Evolutionary conservation across 352 stramenopile genomes (phyloP).

Genomic region (Thalassiosira hispida): DNA sequence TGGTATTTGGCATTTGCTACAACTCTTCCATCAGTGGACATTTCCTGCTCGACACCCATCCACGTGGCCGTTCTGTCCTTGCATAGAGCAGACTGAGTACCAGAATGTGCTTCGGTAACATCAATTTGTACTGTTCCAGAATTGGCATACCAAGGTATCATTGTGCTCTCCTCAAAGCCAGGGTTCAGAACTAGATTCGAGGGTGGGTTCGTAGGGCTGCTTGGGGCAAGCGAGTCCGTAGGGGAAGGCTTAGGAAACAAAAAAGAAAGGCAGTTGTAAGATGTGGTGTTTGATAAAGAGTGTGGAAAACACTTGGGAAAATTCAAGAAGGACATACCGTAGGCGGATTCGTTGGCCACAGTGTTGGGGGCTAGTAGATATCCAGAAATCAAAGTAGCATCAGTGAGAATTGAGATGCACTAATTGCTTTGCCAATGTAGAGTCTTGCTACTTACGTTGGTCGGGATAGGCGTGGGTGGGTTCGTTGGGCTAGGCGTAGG

Average conservation of each 20-base stretch:
- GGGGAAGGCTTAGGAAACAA: too few relatives aligned
- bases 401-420: too few relatives aligned
- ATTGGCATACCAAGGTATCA: slow-evolving; percentile 36
- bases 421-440: too few relatives aligned
- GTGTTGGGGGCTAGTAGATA: too few relatives aligned
- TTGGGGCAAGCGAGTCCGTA: too few relatives aligned
- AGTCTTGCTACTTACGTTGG: neutral
- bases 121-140: slow-evolving; percentile 18
- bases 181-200: slow-evolving; percentile 28
- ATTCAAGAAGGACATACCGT: too few relatives aligned
- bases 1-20: slow-evolving; percentile 12
- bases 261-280: too few relatives aligned
- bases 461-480: neutral
- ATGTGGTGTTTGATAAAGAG: too few relatives aligned
- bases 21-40: slow-evolving; percentile 18
- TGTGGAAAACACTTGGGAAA: too few relatives aligned
- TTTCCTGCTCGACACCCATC: slow-evolving; percentile 18
- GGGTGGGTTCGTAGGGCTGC: too few relatives aligned
- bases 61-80: slow-evolving; percentile 22
- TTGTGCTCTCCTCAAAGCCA: slow-evolving; percentile 17
- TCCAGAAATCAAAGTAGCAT: too few relatives aligned
- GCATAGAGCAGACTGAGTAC: slow-evolving; percentile 21
- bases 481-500: neutral
- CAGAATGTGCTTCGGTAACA: slow-evolving; percentile 25
- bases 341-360: too few relatives aligned